Evolutionary conservation across 2,329 filamentous ascomycete species (phyloP).

Genomic region (Davidsoniella australis): DNA sequence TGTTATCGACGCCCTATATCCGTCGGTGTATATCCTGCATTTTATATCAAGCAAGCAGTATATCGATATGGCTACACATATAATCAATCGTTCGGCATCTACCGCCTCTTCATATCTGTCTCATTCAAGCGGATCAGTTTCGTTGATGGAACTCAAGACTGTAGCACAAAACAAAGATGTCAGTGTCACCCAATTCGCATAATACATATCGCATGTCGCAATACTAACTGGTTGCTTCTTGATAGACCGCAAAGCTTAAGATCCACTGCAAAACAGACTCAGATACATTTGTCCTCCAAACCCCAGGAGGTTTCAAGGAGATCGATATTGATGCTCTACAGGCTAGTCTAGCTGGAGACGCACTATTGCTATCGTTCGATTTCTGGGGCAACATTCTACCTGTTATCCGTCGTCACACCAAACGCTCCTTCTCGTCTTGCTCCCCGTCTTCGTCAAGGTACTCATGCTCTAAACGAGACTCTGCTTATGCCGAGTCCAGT

Average conservation of each 20-base stretch:
- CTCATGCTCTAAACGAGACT: background rate
- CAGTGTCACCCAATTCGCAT: background rate
- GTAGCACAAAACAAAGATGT: background rate
- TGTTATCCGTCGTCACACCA: background rate
- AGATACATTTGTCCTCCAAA: slow-evolving; percentile 10
- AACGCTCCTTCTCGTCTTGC: background rate
- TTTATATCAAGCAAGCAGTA: no score
- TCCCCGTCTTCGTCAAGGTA: background rate
- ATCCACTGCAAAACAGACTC: slow-evolving; percentile 9
- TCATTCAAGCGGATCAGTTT: background rate
- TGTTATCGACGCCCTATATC: no score
- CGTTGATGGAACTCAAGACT: background rate
- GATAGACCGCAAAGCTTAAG: background rate
- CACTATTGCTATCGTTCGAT: slow-evolving; percentile 8
- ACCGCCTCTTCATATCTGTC: background rate
- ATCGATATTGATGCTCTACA: slow-evolving; percentile 4
- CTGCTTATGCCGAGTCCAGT: no score
- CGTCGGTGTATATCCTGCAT: no score
- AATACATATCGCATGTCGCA: background rate
- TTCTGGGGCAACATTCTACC: slow-evolving; percentile 6
- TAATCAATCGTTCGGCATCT: no score
- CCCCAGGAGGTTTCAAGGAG: slow-evolving; percentile 6
- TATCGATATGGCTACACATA: no score
- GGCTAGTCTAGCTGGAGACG: slow-evolving; percentile 1
- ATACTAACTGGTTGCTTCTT: background rate